Evolutionary conservation across 768 basidiomycete genomes (phyloP), one percentile per base, ranked within the genome.

Genomic region (Hypholoma fasciculare): DNA sequence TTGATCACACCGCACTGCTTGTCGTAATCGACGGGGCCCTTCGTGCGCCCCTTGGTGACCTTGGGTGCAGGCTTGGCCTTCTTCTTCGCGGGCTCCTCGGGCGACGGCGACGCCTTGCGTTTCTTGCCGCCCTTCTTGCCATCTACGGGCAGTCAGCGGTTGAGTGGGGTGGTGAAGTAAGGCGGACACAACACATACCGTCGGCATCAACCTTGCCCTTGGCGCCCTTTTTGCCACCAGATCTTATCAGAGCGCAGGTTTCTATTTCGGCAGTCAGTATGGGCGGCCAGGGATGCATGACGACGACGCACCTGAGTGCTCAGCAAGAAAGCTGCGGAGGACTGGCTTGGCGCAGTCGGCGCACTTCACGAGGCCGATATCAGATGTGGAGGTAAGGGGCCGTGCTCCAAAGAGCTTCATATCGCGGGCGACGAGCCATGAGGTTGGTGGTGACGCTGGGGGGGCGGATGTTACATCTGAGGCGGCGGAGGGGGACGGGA

Each of bases 1-100:
- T 96, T 98, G 71, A 97, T 96, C 38, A 98, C 96, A 51, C 96
- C 95, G 65, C 96, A 98, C 63, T 97, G 95, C 56, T 84, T 87
- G 76, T 97, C 93, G 62, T 87, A 86, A 73, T 98, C 90, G 50
- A 96, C 85, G 3, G 95, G 94, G 1, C 92, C 92, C 65, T 92
- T 92, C 59, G 83, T 74, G 46, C 91, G 86, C 16, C 90, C 88
- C 71, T 92, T 92, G 17, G 85, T 90, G 51, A 89, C 78, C 70
- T 91, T 90, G 30, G 88, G 71, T 4, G 81, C 74, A 0, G 85
- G 78, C 66, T 88, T 90, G 59, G 73, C 72, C 75, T 94, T 93
- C 77, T 95, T 94, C 73, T 89, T 89, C 57, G 85, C 84, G 2
- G 83, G 81, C 59, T 90, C 89, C 17, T 86, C 83, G 2, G 82